Evolutionary conservation across 116 monocot species (phyloP), one percentile per base, ranked within the genome.

Genomic region (Dioscorea cayenensis): DNA sequence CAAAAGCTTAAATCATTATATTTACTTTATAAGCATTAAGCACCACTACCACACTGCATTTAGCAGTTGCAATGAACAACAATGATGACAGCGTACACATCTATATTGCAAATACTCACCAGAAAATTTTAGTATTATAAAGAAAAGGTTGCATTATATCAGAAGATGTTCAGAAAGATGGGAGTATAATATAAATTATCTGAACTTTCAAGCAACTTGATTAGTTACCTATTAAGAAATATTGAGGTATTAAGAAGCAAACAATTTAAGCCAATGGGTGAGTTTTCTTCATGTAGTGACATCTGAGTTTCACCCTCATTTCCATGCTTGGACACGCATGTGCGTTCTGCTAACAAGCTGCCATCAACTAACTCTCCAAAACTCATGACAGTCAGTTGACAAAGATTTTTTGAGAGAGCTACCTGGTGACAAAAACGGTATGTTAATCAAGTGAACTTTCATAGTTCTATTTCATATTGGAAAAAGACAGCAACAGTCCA

Each of bases 161-260:
- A 5, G 12, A 18, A 4, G n/a, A 55, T 55, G 55, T 16, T 55
- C 23, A 63, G 22, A 63, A 25, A 63, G 23, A 25, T 63, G 63
- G 7, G 6, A 28, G 21, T 63, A 28, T 12, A 27, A 22, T 13
- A 63, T 25, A 22, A 63, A 63, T 20, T 3, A 63, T 69, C 1
- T 16, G 18, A 55, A 55, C 18, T 55, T 60, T 13, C 9, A 48
- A 36, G n/a, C 18, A 64, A 77, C 8, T 51, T 25, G 70, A 35
- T 67, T 63, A 55, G 67, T 71, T 69, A 96, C 96, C 92, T 86
- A 66, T 76, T 80, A 22, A 60, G 77, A 79, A 97, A 93, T 74
- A 97, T 82, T 21, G 97, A 90, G 63, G 97, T 97, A 76, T 93
- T 77, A 21, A 97, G 76, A 72, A 80, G 77, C 49, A 97, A 51